Base-by-base conservation (phyloP, 306 rosid genomes). In the Malus domestica region DNA sequence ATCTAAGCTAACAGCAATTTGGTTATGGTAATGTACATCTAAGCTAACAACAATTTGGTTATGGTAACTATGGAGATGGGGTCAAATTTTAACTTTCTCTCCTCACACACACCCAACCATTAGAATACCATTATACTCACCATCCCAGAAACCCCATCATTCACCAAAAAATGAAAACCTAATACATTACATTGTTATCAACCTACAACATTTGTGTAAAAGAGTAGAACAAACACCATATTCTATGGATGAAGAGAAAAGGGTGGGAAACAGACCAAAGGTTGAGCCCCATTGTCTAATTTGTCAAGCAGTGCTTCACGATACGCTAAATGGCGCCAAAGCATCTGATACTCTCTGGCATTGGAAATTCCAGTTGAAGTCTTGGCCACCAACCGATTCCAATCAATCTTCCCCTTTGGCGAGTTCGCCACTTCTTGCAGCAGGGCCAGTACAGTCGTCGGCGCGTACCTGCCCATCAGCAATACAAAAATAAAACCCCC, bases 261-360 rank as follows among this genome's bases (percentile, higher is more conserved):
- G 15, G 62, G 18, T 15, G 42, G 22, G 54, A 58, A 5, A 86
- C 91, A 49, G 15, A 89, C 99, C 93, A 89, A 18, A 80, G 91
- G 98, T 20, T 82, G 78, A 61, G 60, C 86, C 4, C 63, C 93
- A 20, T 86, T 78, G 22, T 82, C 89, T 4, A 89, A 63, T 27
- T 70, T 79, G 3, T 89, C 88, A 11, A 72, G 62, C 72, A 90
- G 78, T 33, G 82, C 12, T 20, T 89, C 75, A 6, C 84, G 87
- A 76, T 96, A 96, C 1, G 99, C 98, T 74, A 96, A 72, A 88
- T 92, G 93, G 45, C 89, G 98, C 99, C 99, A 96, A 3, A 96
- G 74, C 98, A 96, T 87, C 82, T 90, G 99, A 79, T 85, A 90
- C 73, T 96, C 99, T 67, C 91, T 82, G 29, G 97, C 91, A 87